Conservation (phyloP, 2,329 filamentous ascomycete genomes). For the Cordyceps cicadae region DNA sequence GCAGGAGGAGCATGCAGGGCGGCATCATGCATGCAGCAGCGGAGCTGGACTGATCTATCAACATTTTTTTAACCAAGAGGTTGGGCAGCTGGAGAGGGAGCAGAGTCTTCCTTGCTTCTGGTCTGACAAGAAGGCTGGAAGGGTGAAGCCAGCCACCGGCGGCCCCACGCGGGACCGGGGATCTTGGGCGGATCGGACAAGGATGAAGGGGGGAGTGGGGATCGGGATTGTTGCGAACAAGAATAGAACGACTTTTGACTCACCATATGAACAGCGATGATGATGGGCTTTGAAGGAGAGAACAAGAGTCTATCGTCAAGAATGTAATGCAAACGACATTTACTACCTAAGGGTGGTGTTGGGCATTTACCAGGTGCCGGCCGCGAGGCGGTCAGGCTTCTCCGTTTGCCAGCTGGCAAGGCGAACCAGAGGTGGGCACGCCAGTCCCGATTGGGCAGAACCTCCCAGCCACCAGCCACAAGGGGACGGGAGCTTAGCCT, state of each 20-base stretch:
- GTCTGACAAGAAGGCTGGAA: constrained; percentile 6
- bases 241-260: not conserved
- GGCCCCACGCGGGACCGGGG: constrained; percentile 6
- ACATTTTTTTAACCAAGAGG: constrained; percentile 4
- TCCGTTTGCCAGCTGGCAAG: constrained; percentile 8
- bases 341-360: not conserved
- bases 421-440: not conserved
- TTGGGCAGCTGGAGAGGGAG: not conserved
- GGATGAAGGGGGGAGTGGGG: not conserved
- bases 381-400: not conserved
- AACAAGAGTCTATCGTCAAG: not conserved
- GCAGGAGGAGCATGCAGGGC: constrained; percentile 25
- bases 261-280: not conserved
- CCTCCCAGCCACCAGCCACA: too few species aligned
- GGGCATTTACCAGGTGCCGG: not conserved
- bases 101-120: not conserved
- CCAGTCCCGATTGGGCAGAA: constrained; percentile 2
- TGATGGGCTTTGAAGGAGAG: not conserved
- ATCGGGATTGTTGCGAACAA: not conserved
- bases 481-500: too few species aligned
- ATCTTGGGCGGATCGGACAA: constrained; percentile 9
- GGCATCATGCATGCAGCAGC: constrained; percentile 10
- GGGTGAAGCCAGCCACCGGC: constrained; percentile 4
- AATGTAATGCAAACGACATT: not conserved
- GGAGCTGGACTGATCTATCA: constrained; percentile 3